Evolutionary conservation across 1,284 basidiomycete genomes (phyloP), one percentile per base, ranked within the genome.

Genomic region (Ceratobasidium theobromae): DNA sequence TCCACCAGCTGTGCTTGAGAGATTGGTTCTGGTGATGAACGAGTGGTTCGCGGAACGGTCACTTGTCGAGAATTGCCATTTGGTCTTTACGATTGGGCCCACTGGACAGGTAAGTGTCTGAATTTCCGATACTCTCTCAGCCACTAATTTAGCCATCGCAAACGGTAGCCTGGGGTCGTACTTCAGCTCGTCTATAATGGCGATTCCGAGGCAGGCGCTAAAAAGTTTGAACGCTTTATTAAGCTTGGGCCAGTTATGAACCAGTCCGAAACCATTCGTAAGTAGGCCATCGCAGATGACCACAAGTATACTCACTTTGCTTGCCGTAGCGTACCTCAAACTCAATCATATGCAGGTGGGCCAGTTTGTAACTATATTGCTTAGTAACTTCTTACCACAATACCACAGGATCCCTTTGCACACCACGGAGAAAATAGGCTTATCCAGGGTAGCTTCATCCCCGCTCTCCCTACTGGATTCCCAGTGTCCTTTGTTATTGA

Each of bases 211-310:
- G 58, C 52, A 25, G 68, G 68, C 33, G 45, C 62, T 21, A 49
- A 45, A 12, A 66, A 62, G 32, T 67, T 57, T 32, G 45, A 69
- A 51, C 62, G 66, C 4, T 69, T 69, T 32, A 28, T 65, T 53
- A 54, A 64, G 6, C 66, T 69, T 28, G 68, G 68, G 4, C 60
- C 60, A 16, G 28, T 64, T 9, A 33, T 43, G 21, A 41, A 35
- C 25, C 23, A 3, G 6, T 45, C 40, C 14, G 38, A 53, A 25
- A 52, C 49, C 1, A 52, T 64, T 45, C 48, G 68, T 69, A 28
- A 38, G 68, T 54, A 9, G 12, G 30, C 33, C 45, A 2, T 9
- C 16, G n/a, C 16, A 33, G 9, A 40, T 51, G n/a, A 8, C 12
- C 4, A 25, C 12, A 18, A 27, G 14, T 5, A 16, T 49, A 35